phyloP scores from a whole-genome alignment of 1,139 yeast genomes.

The Saccharomycopsis hybrid region DNA sequence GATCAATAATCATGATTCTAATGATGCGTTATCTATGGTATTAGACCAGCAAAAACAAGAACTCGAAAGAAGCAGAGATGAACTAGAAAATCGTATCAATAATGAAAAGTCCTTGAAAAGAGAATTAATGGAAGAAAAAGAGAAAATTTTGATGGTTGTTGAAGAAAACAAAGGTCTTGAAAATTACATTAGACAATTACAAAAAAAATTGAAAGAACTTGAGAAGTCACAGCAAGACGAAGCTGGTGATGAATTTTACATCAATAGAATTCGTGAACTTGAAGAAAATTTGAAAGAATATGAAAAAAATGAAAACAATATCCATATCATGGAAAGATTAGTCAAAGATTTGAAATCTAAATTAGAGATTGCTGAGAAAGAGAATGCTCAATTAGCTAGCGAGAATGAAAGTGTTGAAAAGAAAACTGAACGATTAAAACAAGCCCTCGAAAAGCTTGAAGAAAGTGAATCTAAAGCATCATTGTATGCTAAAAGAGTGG shows the following conservation, averaged over 20 bases:
- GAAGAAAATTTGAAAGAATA: conserved; percentile 30
- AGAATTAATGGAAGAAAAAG: conserved; percentile 21
- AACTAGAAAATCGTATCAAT: conserved; percentile 3
- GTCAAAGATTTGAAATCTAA: conserved; percentile 29
- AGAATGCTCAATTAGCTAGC: conserved; percentile 26
- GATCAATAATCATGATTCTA: conserved; percentile 36
- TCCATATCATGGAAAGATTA: conserved; percentile 34
- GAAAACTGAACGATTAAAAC: conserved; percentile 9
- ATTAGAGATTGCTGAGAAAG: conserved; percentile 26
- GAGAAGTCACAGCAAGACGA: conserved; percentile 27
- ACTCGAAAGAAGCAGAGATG: conserved; percentile 25
- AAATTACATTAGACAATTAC: conserved; percentile 32
- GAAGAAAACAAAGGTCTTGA: conserved; percentile 34
- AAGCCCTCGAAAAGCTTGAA: conserved; percentile 29
- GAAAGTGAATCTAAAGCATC: conserved; percentile 38
- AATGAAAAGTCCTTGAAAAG: conserved; percentile 21
- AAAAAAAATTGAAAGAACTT: conserved; percentile 27
- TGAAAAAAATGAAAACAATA: conserved; percentile 30
- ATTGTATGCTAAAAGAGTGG: conserved; percentile 37
- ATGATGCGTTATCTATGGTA: conserved; percentile 32
- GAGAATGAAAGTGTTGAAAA: conserved; percentile 27
- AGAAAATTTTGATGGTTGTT: conserved; percentile 24
- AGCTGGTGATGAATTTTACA: conserved; percentile 32
- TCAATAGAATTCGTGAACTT: conserved; percentile 29
- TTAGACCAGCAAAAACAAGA: conserved; percentile 29